Percentiles rank a stretch among this genome's conserved stretches.
Conservation (phyloP, 2,329 filamentous ascomycete species). For the Pseudogymnoascus destructans region DNA sequence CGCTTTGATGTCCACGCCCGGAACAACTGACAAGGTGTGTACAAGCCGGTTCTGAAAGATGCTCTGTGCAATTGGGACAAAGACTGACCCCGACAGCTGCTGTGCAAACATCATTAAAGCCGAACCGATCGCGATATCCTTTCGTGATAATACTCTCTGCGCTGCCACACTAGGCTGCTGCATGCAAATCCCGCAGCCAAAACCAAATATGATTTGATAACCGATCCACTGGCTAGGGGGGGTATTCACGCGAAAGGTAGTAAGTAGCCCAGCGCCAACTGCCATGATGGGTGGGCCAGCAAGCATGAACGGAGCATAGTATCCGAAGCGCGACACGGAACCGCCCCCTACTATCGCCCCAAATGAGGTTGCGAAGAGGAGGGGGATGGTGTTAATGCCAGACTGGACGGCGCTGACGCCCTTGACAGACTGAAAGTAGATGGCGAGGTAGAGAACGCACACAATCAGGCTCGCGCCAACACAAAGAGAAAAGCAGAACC, state of each 20-base stretch:
- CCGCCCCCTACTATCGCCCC: conserved; percentile 23
- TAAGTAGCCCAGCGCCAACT: conserved; percentile 30
- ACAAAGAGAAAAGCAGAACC: conserved; percentile 25
- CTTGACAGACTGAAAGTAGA: conserved; percentile 35
- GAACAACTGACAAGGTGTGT: conserved; percentile 22
- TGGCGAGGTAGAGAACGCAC: conserved; percentile 30
- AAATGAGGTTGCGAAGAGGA: conserved; percentile 23
- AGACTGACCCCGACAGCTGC: conserved; percentile 50
- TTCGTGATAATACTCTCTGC: conserved; percentile 37
- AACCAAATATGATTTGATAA: conserved; percentile 16
- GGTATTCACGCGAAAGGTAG: conserved; percentile 27
- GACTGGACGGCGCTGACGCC: conserved; percentile 29
- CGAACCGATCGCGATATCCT: conserved; percentile 38
- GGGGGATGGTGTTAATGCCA: conserved; percentile 26
- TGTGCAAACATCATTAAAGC: conserved; percentile 49
- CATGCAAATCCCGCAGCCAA: conserved; percentile 13
- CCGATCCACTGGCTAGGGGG: conserved; percentile 27
- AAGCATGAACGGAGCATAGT: conserved; percentile 22
- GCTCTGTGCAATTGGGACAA: conserved; percentile 51
- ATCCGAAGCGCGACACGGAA: conserved; percentile 24
- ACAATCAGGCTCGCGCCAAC: conserved; percentile 23
- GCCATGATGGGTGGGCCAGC: conserved; percentile 21
- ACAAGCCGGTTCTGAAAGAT: conserved; percentile 37
- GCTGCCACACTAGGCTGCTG: conserved; percentile 26
- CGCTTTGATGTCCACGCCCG: conserved; percentile 22